phyloP scores from a whole-genome alignment of 1,284 basidiomycete species.

The Leucoagaricus sp. region DNA sequence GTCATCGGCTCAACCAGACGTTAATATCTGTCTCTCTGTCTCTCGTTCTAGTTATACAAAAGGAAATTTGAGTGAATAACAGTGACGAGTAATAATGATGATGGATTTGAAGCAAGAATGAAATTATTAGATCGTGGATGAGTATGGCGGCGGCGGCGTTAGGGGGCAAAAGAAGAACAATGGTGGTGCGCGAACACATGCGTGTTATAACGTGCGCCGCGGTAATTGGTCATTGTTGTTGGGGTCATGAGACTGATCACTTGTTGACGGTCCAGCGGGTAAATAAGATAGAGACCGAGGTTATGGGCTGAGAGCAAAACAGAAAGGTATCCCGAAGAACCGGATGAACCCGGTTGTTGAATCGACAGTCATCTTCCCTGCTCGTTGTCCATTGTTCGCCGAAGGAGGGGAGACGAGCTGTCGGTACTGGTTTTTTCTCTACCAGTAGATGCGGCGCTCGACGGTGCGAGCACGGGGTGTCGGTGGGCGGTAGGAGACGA shows the following conservation, averaged over 20 bases:
- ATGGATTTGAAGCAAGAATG: too few species aligned
- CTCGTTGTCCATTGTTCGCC: too few species aligned
- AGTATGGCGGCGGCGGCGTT: too few species aligned
- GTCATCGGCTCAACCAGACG: neutral
- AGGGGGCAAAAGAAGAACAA: neutral
- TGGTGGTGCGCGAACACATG: too few species aligned
- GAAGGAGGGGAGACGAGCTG: neutral
- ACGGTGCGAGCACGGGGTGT: conserved; percentile 50
- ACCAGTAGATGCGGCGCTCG: conserved; percentile 76
- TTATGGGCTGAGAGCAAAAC: neutral
- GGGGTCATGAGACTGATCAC: too few species aligned
- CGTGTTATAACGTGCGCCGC: neutral
- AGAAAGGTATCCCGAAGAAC: conserved; percentile 3
- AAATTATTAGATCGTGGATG: too few species aligned
- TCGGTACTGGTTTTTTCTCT: conserved; percentile 19
- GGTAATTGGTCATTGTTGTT: neutral
- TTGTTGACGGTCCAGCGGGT: too few species aligned
- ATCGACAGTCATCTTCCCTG: neutral
- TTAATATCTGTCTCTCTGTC: neutral
- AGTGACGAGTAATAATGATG: too few species aligned
- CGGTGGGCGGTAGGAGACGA: conserved; percentile 58
- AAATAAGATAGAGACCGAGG: neutral
- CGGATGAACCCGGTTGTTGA: conserved; percentile 4
- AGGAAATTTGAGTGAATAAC: too few species aligned
- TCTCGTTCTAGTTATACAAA: neutral